Conservation (phyloP, 345 rosid species). For the Kernera saxatilis region DNA sequence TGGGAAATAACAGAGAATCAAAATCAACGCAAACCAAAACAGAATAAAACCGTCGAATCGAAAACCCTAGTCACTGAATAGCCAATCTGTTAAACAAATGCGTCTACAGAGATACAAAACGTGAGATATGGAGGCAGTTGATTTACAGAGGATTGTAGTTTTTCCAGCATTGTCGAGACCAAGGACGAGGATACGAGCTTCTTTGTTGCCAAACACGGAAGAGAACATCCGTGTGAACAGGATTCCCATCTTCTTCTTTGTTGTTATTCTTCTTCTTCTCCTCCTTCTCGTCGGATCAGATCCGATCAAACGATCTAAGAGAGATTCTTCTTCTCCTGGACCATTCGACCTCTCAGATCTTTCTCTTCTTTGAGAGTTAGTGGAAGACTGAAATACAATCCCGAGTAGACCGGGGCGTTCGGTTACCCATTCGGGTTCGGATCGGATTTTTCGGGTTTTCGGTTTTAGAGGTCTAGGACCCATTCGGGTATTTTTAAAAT, state of each 20-base stretch:
- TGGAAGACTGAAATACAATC: not conserved
- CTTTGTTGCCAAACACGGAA: constrained; percentile 63
- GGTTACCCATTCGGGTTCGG: too few species aligned
- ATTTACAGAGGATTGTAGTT: constrained; percentile 76
- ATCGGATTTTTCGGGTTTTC: too few species aligned
- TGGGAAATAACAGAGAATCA: constrained; percentile 16
- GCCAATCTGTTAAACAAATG: not conserved
- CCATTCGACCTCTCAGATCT: constrained; percentile 31
- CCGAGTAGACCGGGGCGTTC: too few species aligned
- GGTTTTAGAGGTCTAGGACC: too few species aligned
- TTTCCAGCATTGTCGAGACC: constrained; percentile 95
- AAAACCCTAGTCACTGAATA: constrained; percentile 5
- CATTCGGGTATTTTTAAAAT: too few species aligned
- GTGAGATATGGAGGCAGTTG: not conserved
- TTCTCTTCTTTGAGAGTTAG: not conserved
- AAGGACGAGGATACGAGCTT: constrained; percentile 85
- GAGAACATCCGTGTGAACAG: constrained; percentile 73
- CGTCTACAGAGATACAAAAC: not conserved
- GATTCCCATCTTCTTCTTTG: constrained; percentile 57
- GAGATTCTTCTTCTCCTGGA: constrained; percentile 26
- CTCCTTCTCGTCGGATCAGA: not conserved
- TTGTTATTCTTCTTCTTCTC: not conserved
- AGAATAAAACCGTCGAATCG: not conserved
- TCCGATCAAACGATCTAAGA: constrained; percentile 28
- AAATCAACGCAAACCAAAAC: not conserved